Evolutionary conservation across 352 stramenopile genomes (phyloP).

Genomic region (Pythium oligandrum): DNA sequence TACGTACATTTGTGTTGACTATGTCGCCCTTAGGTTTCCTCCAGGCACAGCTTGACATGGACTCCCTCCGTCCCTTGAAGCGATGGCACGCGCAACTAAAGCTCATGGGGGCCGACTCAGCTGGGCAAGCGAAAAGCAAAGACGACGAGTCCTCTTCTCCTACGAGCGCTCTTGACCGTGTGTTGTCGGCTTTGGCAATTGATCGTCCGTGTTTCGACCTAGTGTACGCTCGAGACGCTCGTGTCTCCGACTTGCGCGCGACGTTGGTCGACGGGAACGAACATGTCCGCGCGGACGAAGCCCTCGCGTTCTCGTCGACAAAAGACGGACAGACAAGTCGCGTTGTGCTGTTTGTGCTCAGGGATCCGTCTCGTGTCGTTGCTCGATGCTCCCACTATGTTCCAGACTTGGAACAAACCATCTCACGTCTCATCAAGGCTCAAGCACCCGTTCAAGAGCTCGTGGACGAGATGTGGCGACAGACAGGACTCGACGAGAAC

Average conservation of each 20-base stretch:
- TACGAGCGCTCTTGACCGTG: background rate
- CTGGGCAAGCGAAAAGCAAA: background rate
- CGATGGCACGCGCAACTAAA: conserved; percentile 42
- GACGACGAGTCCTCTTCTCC: background rate
- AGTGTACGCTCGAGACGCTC: conserved; percentile 23
- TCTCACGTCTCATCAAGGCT: too few species aligned
- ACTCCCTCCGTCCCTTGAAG: conserved; percentile 25
- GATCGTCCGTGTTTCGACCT: conserved; percentile 45
- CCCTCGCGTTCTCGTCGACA: conserved; percentile 52
- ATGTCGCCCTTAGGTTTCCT: conserved; percentile 33
- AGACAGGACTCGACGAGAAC: too few species aligned
- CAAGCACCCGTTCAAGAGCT: too few species aligned
- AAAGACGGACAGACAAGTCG: conserved; percentile 22
- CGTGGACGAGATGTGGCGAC: too few species aligned
- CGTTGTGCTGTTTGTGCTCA: conserved; percentile 19
- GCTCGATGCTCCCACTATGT: too few species aligned
- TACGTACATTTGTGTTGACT: too few species aligned
- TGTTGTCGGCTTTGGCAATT: conserved; percentile 2
- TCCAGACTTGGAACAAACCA: too few species aligned
- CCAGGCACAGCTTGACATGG: conserved; percentile 21
- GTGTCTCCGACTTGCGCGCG: conserved; percentile 23
- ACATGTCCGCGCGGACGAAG: conserved; percentile 8
- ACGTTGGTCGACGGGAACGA: conserved; percentile 26
- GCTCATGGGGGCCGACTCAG: conserved; percentile 12
- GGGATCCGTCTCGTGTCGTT: too few species aligned